Evolutionary conservation across 1,284 basidiomycete species (phyloP).

Genomic region (Rhodotorula sp.): DNA sequence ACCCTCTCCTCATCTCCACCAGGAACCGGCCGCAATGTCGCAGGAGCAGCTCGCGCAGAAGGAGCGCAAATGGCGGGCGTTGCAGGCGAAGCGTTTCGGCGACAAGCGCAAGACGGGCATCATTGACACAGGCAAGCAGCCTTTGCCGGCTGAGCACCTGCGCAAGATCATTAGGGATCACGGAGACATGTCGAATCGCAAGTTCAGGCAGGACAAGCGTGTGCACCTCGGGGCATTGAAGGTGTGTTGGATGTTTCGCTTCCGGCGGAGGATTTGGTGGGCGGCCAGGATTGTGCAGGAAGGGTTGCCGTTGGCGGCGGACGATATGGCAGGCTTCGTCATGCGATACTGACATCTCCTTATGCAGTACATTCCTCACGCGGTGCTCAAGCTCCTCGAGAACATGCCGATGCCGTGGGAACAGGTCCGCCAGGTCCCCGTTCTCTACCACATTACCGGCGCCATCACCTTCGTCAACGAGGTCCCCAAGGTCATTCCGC

Average conservation of each 20-base stretch:
- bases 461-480: slow-evolving; percentile 99
- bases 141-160: slow-evolving; percentile 74
- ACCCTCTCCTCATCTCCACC: background rate
- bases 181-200: slow-evolving; percentile 61
- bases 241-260: slow-evolving; percentile 9
- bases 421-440: slow-evolving; percentile 95
- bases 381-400: slow-evolving; percentile 97
- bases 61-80: slow-evolving; percentile 88
- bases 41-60: slow-evolving; percentile 76
- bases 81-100: slow-evolving; percentile 85
- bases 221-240: slow-evolving; percentile 40
- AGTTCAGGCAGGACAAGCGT: slow-evolving; percentile 96
- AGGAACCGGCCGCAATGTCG: slow-evolving; percentile 56
- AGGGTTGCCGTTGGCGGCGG: background rate
- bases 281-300: no score
- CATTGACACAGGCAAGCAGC: slow-evolving; percentile 87
- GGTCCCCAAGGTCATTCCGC: slow-evolving; percentile 92
- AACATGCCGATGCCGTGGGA: slow-evolving; percentile 97
- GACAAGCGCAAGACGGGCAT: slow-evolving; percentile 77
- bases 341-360: background rate
- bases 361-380: slow-evolving; percentile 74
- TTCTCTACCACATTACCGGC: slow-evolving; percentile 97
- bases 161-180: slow-evolving; percentile 96
- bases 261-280: no score
- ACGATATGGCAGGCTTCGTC: no score